phyloP scores from a whole-genome alignment of 768 basidiomycete genomes.

The Boletus subcaerulescens region DNA sequence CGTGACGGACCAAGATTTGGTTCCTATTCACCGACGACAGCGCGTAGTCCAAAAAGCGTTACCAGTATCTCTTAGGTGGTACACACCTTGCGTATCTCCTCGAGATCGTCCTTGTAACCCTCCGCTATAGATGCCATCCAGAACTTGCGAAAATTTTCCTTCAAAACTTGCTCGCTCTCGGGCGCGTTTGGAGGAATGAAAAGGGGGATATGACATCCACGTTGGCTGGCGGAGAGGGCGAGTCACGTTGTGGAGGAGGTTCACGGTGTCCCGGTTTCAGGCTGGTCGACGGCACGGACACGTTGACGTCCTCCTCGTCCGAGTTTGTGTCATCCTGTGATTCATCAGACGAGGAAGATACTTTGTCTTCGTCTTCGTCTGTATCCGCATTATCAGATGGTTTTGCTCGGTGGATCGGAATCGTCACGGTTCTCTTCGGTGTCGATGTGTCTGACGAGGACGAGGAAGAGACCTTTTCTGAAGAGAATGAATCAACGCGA shows the following conservation, averaged over 20 bases:
- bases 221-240: slow-evolving; percentile 22
- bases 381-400: not conserved
- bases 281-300: not conserved
- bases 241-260: slow-evolving; percentile 15
- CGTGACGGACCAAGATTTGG: slow-evolving; percentile 67
- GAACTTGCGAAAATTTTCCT: slow-evolving; percentile 72
- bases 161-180: slow-evolving; percentile 51
- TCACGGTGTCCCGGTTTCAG: not conserved
- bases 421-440: slow-evolving; percentile 6
- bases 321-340: not conserved
- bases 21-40: slow-evolving; percentile 38
- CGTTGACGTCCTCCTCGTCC: slow-evolving; percentile 4
- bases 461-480: slow-evolving; percentile 29
- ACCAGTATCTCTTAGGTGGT: not conserved
- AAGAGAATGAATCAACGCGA: slow-evolving; percentile 44
- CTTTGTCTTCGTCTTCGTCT: slow-evolving; percentile 12
- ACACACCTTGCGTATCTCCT: slow-evolving; percentile 74
- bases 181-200: slow-evolving; percentile 47
- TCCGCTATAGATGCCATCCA: slow-evolving; percentile 86
- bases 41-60: not conserved
- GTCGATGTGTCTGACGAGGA: slow-evolving; percentile 19
- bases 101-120: slow-evolving; percentile 81
- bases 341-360: slow-evolving; percentile 20
- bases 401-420: slow-evolving; percentile 5
- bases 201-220: slow-evolving; percentile 39